Conservation (phyloP, 2,329 filamentous ascomycete species). For the Xylariaceae sp. region DNA sequence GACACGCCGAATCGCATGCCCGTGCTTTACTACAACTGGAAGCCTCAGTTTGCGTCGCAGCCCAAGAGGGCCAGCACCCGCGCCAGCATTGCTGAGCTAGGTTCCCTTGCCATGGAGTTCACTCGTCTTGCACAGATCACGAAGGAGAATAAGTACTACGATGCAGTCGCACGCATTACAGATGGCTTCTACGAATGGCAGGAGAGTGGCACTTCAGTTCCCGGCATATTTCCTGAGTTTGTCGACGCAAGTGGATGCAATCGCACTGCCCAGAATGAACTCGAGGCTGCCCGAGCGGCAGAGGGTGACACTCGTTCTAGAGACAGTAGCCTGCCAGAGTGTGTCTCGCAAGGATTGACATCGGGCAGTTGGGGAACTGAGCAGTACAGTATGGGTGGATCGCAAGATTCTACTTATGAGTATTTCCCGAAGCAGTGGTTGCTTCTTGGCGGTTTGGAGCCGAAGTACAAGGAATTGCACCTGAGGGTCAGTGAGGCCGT, state of each 20-base stretch:
- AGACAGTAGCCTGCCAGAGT: constrained; percentile 35
- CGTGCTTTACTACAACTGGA: constrained; percentile 72
- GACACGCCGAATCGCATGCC: constrained; percentile 94
- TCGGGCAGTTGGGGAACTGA: constrained; percentile 42
- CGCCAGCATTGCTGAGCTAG: constrained; percentile 65
- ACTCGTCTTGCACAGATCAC: constrained; percentile 84
- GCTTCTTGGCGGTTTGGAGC: constrained; percentile 67
- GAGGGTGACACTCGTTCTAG: constrained; percentile 6
- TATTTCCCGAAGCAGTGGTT: constrained; percentile 69
- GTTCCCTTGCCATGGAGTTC: constrained; percentile 80
- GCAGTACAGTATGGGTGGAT: constrained; percentile 56
- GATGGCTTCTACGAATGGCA: constrained; percentile 73
- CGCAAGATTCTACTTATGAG: constrained; percentile 66
- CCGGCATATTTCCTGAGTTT: constrained; percentile 73
- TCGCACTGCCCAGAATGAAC: constrained; percentile 42
- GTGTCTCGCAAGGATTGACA: constrained; percentile 55
- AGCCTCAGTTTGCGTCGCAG: constrained; percentile 57
- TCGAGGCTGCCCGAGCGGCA: constrained; percentile 30
- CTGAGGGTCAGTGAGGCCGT: constrained; percentile 61
- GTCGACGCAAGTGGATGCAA: constrained; percentile 80
- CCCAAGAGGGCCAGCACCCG: constrained; percentile 55
- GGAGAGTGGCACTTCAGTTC: constrained; percentile 59
- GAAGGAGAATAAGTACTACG: constrained; percentile 76
- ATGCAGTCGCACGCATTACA: constrained; percentile 81
- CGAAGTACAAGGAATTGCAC: constrained; percentile 70